Percentiles rank a stretch among this genome's conserved stretches.
phyloP scores from a whole-genome alignment of 331 rosid species.

The Rosa hybrid region DNA sequence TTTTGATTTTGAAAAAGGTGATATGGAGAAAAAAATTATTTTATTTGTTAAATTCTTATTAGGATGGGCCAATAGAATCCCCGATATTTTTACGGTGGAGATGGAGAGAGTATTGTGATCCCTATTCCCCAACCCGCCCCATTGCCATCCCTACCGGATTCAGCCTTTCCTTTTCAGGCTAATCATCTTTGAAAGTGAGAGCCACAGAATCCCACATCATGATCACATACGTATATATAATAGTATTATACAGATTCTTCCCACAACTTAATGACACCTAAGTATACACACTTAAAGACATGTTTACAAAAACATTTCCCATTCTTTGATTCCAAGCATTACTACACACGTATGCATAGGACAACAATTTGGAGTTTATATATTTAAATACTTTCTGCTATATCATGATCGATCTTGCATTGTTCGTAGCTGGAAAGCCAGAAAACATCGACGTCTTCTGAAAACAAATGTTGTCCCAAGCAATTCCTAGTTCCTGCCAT shows the following conservation, averaged over 20 bases:
- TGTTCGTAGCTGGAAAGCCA: neutral
- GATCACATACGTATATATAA: neutral
- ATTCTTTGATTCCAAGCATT: neutral
- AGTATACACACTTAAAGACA: neutral
- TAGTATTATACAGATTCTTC: too few relatives aligned
- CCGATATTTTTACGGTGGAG: too few relatives aligned
- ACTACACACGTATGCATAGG: neutral
- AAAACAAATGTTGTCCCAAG: neutral
- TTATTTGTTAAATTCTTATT: too few relatives aligned
- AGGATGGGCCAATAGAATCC: too few relatives aligned
- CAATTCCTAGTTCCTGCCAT: neutral
- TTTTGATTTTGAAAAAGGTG: too few relatives aligned
- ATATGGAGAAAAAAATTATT: too few relatives aligned
- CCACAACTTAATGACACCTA: too few relatives aligned
- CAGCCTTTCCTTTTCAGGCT: neutral
- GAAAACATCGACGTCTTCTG: conserved; percentile 3
- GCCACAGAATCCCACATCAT: neutral
- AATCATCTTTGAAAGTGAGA: neutral
- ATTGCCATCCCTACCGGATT: too few relatives aligned
- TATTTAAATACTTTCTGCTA: neutral
- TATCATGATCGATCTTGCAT: neutral
- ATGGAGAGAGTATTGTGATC: too few relatives aligned
- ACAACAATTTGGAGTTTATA: neutral
- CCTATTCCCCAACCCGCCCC: too few relatives aligned
- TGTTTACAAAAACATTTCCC: too few relatives aligned